phyloP scores from a whole-genome alignment of 2,329 filamentous ascomycete species.

The Xylaria digitata region DNA sequence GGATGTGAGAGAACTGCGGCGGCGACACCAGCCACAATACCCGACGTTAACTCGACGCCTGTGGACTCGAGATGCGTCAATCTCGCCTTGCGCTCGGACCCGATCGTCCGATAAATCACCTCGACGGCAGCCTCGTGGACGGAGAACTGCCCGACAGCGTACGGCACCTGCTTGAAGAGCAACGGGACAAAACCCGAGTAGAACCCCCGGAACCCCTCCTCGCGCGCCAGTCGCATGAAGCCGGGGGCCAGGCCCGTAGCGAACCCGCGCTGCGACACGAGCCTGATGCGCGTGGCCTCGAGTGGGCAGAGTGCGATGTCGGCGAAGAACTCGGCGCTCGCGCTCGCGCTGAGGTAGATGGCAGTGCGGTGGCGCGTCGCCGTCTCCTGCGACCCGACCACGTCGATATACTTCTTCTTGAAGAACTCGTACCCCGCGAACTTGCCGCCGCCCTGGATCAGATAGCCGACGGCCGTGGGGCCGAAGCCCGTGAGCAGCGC shows the following conservation, averaged over 20 bases:
- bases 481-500: conserved; percentile 86
- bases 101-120: conserved; percentile 75
- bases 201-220: conserved; percentile 83
- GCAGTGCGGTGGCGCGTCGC: conserved; percentile 60
- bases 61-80: conserved; percentile 80
- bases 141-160: conserved; percentile 94
- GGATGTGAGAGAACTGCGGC: conserved; percentile 91
- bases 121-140: conserved; percentile 91
- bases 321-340: conserved; percentile 76
- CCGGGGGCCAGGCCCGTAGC: conserved; percentile 77
- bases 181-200: conserved; percentile 92
- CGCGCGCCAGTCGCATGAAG: conserved; percentile 78
- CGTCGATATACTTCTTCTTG: conserved; percentile 86
- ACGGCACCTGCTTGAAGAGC: conserved; percentile 89
- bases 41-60: conserved; percentile 84
- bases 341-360: conserved; percentile 79
- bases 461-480: conserved; percentile 87
- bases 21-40: conserved; percentile 87
- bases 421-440: conserved; percentile 95
- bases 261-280: conserved; percentile 84
- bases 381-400: conserved; percentile 65
- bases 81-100: conserved; percentile 72
- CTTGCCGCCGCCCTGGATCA: conserved; percentile 90
- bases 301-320: conserved; percentile 90
- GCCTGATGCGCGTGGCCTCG: conserved; percentile 82